These are phyloP conservation scores for Colletotrichum incanum DNA, from an alignment of 2,329 filamentous ascomycete genomes.

Conservation along the genomic window DNA sequence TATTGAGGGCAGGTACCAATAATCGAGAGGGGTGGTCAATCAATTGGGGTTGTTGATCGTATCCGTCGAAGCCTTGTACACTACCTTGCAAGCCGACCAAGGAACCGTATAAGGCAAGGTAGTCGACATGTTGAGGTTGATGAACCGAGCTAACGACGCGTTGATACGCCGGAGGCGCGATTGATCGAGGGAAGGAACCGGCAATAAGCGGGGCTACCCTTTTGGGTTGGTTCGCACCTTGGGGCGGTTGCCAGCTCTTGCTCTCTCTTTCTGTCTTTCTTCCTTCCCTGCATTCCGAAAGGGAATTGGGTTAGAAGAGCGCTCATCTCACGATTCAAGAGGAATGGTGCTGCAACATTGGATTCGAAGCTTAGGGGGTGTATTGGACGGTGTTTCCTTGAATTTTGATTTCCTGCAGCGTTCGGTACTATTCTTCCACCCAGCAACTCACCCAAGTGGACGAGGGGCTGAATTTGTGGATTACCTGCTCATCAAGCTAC, in stretches of 20 bases:
- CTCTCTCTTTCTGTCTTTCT: background rate
- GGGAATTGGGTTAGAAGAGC: too few relatives aligned
- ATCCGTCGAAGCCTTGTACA: background rate
- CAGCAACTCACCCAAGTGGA: background rate
- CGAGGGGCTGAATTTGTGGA: background rate
- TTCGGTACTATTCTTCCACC: background rate
- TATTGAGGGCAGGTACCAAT: too few relatives aligned
- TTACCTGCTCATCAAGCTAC: background rate
- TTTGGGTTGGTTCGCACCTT: background rate
- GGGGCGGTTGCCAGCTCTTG: background rate
- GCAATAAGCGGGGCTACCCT: conserved; percentile 30
- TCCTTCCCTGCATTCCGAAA: background rate
- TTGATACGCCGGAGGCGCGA: conserved; percentile 26
- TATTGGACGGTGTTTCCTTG: background rate
- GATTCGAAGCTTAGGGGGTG: background rate
- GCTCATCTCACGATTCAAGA: background rate
- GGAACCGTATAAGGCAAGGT: background rate
- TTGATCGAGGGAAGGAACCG: background rate
- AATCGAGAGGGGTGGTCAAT: too few relatives aligned
- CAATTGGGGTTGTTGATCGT: background rate
- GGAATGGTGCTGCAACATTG: background rate
- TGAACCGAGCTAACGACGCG: conserved; percentile 21
- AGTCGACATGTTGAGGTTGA: conserved; percentile 2
- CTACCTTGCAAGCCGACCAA: background rate
- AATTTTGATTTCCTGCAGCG: background rate